Conservation (phyloP, 441 rosid species). For the Macaranga tanarius region DNA sequence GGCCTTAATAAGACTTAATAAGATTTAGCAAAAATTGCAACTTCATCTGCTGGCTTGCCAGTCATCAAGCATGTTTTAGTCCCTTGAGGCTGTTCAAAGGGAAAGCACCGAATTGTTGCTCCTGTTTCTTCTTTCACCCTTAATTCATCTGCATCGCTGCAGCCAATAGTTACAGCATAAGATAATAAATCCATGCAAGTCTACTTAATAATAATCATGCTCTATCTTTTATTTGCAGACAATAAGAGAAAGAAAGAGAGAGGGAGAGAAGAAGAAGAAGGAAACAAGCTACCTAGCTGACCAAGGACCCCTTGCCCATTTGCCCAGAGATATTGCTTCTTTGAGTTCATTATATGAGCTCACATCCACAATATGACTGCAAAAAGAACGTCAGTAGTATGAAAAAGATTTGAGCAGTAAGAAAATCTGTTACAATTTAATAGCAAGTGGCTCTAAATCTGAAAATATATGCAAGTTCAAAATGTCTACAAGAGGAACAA, state of each 20-base stretch:
- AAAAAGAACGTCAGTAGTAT: constrained; percentile 21
- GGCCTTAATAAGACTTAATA: constrained; percentile 70
- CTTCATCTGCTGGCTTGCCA: constrained; percentile 75
- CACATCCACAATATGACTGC: constrained; percentile 87
- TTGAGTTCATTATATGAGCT: constrained; percentile 80
- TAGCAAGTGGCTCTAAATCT: background rate
- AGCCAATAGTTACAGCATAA: constrained; percentile 9
- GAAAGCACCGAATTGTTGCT: constrained; percentile 87
- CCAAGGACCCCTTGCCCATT: constrained; percentile 98
- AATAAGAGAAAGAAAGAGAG: background rate
- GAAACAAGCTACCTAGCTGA: constrained; percentile 55
- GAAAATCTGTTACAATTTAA: constrained; percentile 2
- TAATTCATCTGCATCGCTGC: constrained; percentile 70
- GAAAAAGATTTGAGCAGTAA: background rate
- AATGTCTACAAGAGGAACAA: background rate
- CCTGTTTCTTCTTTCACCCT: constrained; percentile 94
- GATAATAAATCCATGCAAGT: background rate
- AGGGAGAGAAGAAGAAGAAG: background rate
- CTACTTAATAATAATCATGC: background rate
- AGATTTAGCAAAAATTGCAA: constrained; percentile 90
- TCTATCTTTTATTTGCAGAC: background rate
- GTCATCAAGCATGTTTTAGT: constrained; percentile 77
- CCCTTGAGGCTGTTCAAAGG: constrained; percentile 73
- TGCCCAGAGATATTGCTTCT: constrained; percentile 62
- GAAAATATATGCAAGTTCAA: background rate